Evolutionary conservation across 257 asterid species (phyloP).

Genomic region (Penstemon newberryi): DNA sequence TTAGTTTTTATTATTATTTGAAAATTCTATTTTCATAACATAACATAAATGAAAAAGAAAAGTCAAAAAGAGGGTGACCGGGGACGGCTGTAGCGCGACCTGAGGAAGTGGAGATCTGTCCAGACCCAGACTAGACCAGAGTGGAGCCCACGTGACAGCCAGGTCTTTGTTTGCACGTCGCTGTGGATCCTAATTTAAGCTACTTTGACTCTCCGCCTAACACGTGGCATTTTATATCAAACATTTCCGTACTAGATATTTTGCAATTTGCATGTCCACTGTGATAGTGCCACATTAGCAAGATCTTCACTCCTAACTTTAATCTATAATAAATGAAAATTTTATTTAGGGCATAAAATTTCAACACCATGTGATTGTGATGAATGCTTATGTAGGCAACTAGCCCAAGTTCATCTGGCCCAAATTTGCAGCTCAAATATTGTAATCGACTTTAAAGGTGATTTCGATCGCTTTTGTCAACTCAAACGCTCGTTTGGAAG

Average conservation of each 20-base stretch:
- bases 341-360: background rate
- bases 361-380: background rate
- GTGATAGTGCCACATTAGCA: conserved; percentile 10
- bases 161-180: conserved; percentile 44
- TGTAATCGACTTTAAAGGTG: background rate
- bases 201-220: conserved; percentile 16
- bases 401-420: background rate
- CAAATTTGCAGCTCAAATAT: background rate
- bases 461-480: no score
- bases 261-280: no score
- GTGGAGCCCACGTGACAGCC: conserved; percentile 9
- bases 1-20: background rate
- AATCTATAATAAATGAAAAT: background rate
- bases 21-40: background rate
- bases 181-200: conserved; percentile 30
- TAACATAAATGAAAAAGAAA: background rate
- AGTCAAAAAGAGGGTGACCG: background rate
- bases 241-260: no score
- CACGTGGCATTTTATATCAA: conserved; percentile 26
- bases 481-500: no score
- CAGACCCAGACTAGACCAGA: background rate
- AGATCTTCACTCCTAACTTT: background rate
- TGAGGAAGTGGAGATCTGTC: conserved; percentile 15
- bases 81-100: background rate
- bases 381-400: background rate